Conservation (phyloP, 2,329 filamentous ascomycete genomes). For the Pestalotiopsis sp. region DNA sequence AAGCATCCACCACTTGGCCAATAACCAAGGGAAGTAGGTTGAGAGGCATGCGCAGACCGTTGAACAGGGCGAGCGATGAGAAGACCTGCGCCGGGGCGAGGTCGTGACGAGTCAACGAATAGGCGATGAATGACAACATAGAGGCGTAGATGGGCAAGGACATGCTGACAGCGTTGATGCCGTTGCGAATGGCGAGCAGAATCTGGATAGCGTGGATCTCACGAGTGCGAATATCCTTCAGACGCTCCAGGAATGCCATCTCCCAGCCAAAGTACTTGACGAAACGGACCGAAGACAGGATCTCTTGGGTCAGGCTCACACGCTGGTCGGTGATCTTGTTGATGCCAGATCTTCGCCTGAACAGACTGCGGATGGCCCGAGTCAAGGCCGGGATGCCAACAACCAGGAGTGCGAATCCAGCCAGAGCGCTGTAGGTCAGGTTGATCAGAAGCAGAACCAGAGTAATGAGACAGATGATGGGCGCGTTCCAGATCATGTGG, state of each 20-base stretch:
- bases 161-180: slow-evolving; percentile 81
- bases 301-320: slow-evolving; percentile 90
- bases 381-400: slow-evolving; percentile 79
- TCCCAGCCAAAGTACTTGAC: slow-evolving; percentile 99
- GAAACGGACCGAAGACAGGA: slow-evolving; percentile 86
- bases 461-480: slow-evolving; percentile 77
- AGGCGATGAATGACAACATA: slow-evolving; percentile 92
- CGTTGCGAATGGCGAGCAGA: slow-evolving; percentile 81
- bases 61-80: slow-evolving; percentile 92
- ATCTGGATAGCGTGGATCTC: slow-evolving; percentile 87
- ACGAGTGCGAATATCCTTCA: slow-evolving; percentile 71
- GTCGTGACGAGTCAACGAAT: slow-evolving; percentile 65
- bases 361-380: slow-evolving; percentile 74
- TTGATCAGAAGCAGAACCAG: slow-evolving; percentile 83
- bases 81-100: slow-evolving; percentile 82
- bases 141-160: slow-evolving; percentile 91
- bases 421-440: slow-evolving; percentile 84
- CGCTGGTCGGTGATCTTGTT: slow-evolving; percentile 94
- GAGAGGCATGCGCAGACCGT: slow-evolving; percentile 84
- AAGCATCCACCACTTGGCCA: slow-evolving; percentile 87
- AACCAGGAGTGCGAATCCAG: slow-evolving; percentile 83
- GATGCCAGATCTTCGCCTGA: slow-evolving; percentile 75
- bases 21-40: slow-evolving; percentile 88
- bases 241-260: slow-evolving; percentile 76
- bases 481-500: slow-evolving; percentile 89